Evolutionary conservation across 202 grass and related monocot species (phyloP).

Genomic region (Hordeum pubiflorum): DNA sequence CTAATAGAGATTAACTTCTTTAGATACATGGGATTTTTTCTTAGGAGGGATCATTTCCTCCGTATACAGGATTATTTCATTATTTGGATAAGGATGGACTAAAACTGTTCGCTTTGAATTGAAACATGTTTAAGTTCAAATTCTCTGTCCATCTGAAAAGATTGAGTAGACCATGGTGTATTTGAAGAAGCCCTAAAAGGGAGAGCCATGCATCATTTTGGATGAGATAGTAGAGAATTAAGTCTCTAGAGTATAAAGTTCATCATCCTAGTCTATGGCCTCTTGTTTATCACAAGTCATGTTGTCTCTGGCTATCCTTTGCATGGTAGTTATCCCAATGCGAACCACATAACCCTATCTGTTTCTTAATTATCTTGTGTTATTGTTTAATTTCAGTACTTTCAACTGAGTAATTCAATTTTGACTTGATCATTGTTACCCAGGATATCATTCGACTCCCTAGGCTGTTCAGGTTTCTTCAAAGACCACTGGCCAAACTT

Average conservation of each 20-base stretch:
- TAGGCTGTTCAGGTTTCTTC: constrained; percentile 88
- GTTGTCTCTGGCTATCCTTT: not conserved
- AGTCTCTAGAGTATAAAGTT: not conserved
- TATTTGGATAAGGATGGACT: not conserved
- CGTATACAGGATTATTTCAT: not conserved
- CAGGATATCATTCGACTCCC: constrained; percentile 95
- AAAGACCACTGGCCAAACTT: constrained; percentile 85
- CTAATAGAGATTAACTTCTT: not conserved
- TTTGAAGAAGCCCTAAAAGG: not conserved
- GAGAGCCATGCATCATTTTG: not conserved
- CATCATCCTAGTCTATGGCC: not conserved
- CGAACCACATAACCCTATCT: not conserved
- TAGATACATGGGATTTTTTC: not conserved
- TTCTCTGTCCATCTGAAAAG: not conserved
- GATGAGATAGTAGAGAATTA: not conserved
- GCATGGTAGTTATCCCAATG: not conserved
- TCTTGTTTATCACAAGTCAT: not conserved
- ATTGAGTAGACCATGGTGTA: not conserved
- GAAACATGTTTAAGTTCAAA: not conserved
- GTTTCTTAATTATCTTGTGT: constrained; percentile 1
- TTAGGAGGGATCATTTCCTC: not conserved
- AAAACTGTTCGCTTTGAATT: not conserved
- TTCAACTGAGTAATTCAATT: not conserved
- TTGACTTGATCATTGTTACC: not conserved
- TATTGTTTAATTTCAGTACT: not conserved